These are phyloP conservation scores for Phytophthora nicotianae DNA, from an alignment of 352 stramenopile genomes.

Conservation along the genomic window DNA sequence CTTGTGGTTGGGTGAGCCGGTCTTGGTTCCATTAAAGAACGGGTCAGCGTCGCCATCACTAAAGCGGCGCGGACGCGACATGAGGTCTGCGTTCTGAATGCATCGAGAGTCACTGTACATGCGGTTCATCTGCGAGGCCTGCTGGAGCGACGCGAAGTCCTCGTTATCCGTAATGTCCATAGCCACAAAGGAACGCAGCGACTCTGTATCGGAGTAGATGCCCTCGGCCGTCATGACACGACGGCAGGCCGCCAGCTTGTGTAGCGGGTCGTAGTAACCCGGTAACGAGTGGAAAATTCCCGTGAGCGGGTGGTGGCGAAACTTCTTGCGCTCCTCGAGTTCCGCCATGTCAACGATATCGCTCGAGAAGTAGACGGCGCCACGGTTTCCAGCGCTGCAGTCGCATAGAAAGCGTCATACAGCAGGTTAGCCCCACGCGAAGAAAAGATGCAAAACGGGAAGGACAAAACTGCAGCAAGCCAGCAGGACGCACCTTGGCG, in stretches of 20 bases:
- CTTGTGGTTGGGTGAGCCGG: constrained; percentile 30
- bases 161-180: constrained; percentile 75
- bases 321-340: constrained; percentile 90
- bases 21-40: constrained; percentile 56
- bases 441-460: neutral
- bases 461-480: neutral
- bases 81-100: constrained; percentile 37
- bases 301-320: constrained; percentile 85
- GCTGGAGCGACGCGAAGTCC: constrained; percentile 54
- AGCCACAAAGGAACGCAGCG: constrained; percentile 77
- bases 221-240: constrained; percentile 57
- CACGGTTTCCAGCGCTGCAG: constrained; percentile 79
- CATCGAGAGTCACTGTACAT: constrained; percentile 81
- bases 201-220: constrained; percentile 76
- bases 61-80: constrained; percentile 69
- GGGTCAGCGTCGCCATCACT: constrained; percentile 82
- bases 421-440: constrained; percentile 4
- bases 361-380: constrained; percentile 86
- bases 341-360: constrained; percentile 90
- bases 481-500: constrained; percentile 63
- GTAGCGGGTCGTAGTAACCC: constrained; percentile 86
- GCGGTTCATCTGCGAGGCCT: constrained; percentile 63
- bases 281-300: constrained; percentile 88
- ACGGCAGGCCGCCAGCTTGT: constrained; percentile 77
- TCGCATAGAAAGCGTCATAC: constrained; percentile 8